Conservation (phyloP, 176 grass and related monocot species). For the Urochloa ruziziensis region DNA sequence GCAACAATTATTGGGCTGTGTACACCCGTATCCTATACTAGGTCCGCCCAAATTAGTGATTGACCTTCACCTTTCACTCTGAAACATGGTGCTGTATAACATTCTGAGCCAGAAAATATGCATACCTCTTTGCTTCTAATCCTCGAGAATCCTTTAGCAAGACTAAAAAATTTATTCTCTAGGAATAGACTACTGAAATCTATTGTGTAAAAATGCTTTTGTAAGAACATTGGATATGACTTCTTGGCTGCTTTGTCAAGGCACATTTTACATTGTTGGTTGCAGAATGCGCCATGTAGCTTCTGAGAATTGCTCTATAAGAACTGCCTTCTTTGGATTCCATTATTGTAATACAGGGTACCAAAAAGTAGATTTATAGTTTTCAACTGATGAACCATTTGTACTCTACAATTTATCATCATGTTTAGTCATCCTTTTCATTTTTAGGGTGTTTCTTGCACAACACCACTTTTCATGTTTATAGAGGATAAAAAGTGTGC, state of each 20-base stretch:
- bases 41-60: neutral
- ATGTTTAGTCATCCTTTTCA: neutral
- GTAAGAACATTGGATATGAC: neutral
- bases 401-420: neutral
- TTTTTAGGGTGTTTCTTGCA: neutral
- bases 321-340: neutral
- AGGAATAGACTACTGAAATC: neutral
- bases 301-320: slow-evolving; percentile 2
- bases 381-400: neutral
- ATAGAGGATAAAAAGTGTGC: slow-evolving; percentile 12
- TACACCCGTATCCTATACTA: too few relatives aligned
- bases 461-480: neutral
- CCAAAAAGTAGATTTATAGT: neutral
- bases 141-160: neutral
- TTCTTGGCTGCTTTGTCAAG: neutral
- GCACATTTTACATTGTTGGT: neutral
- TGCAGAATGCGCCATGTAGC: neutral
- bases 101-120: neutral
- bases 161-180: neutral
- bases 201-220: neutral
- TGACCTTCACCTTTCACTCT: neutral
- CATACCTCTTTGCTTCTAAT: neutral
- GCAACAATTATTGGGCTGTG: too few relatives aligned
- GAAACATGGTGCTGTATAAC: neutral
- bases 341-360: neutral